Percentiles rank a stretch among this genome's conserved stretches.
Conservation (phyloP, 495 filamentous ascomycete genomes). For the Daldinia grandis region DNA sequence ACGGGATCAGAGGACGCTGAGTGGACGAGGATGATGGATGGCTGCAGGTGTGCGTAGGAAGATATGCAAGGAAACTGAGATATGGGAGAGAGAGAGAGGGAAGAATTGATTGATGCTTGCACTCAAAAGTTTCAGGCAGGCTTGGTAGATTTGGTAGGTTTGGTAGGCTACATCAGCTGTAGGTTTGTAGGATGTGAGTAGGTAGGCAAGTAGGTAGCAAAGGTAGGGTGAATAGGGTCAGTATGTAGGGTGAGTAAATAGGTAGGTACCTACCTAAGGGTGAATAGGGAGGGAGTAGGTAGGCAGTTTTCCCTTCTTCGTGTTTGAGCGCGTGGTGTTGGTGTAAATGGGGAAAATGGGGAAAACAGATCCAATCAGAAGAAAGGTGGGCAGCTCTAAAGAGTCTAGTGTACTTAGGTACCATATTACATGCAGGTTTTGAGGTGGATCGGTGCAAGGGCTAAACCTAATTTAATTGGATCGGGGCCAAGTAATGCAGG, state of each 20-base stretch:
- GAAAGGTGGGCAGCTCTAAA: slow-evolving; percentile 18
- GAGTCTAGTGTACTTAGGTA: not conserved
- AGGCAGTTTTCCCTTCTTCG: slow-evolving; percentile 9
- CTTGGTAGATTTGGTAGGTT: slow-evolving; percentile 18
- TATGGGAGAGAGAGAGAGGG: slow-evolving; percentile 18
- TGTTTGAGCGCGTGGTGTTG: slow-evolving; percentile 44
- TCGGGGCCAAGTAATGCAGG: slow-evolving; percentile 27
- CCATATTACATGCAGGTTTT: slow-evolving; percentile 30
- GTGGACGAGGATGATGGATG: slow-evolving; percentile 29
- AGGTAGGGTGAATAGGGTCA: not conserved
- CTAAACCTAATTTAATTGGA: slow-evolving; percentile 24
- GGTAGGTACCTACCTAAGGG: not conserved
- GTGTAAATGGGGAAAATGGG: slow-evolving; percentile 27
- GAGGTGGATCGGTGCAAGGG: slow-evolving; percentile 34
- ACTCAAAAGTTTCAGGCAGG: slow-evolving; percentile 46
- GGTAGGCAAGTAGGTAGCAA: not conserved
- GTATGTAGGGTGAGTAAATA: not conserved
- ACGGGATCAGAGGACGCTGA: slow-evolving; percentile 32
- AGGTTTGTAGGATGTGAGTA: not conserved
- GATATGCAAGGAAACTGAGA: slow-evolving; percentile 34
- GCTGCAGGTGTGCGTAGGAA: slow-evolving; percentile 32
- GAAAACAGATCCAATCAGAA: slow-evolving; percentile 25
- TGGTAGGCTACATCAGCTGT: not conserved
- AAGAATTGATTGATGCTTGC: slow-evolving; percentile 43
- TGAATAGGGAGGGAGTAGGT: not conserved